phyloP scores from a whole-genome alignment of 2,329 filamentous ascomycete genomes.

The Ophiostoma tasmaniense region DNA sequence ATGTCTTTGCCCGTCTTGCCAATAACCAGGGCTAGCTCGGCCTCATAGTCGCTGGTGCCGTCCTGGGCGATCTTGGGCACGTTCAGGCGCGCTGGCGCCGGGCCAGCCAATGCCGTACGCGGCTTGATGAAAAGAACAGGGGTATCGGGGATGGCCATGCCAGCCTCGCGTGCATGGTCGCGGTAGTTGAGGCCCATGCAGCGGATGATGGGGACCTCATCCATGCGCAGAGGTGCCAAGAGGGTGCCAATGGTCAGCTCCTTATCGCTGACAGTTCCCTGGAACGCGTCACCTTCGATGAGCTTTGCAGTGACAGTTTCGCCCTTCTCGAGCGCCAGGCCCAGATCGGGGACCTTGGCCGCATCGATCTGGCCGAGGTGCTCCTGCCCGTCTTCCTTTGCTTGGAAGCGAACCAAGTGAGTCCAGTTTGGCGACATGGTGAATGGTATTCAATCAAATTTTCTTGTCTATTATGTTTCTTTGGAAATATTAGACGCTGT shows the following conservation, averaged over 20 bases:
- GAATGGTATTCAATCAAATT: not conserved
- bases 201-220: constrained; percentile 34
- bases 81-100: constrained; percentile 26
- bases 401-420: constrained; percentile 35
- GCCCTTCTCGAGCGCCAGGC: constrained; percentile 28
- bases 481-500: not conserved
- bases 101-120: constrained; percentile 28
- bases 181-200: constrained; percentile 40
- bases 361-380: constrained; percentile 33
- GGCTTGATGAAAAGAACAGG: constrained; percentile 35
- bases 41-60: constrained; percentile 34
- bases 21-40: constrained; percentile 33
- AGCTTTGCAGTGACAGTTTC: constrained; percentile 28
- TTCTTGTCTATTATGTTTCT: not conserved
- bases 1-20: constrained; percentile 32
- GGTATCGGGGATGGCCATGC: constrained; percentile 29
- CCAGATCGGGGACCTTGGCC: constrained; percentile 28
- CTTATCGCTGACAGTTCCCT: constrained; percentile 29
- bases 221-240: constrained; percentile 29
- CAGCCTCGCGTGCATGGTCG: constrained; percentile 33
- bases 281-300: constrained; percentile 30
- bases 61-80: constrained; percentile 29
- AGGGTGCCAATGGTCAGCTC: constrained; percentile 23
- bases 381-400: constrained; percentile 32
- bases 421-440: constrained; percentile 26